Percentiles rank a stretch among this genome's conserved stretches.
These are phyloP conservation scores for Fusarium coicis DNA, from an alignment of 2,329 filamentous ascomycete genomes.

Conservation along the genomic window DNA sequence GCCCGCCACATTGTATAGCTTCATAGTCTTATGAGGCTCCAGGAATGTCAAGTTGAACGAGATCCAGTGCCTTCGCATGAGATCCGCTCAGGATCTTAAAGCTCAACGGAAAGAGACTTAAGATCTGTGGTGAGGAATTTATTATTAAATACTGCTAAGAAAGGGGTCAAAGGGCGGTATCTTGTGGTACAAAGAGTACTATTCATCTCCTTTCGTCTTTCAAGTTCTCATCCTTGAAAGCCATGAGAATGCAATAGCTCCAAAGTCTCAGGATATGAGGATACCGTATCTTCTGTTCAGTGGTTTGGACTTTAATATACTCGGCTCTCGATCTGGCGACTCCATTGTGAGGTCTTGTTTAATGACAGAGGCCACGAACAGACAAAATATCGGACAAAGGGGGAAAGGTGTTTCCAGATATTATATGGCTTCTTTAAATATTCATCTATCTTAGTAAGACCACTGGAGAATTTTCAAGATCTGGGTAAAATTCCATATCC, in stretches of 20 bases:
- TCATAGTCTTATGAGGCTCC: background rate
- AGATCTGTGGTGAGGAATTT: background rate
- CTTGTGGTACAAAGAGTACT: background rate
- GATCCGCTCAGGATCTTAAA: background rate
- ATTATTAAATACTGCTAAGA: no score
- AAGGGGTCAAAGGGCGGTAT: no score
- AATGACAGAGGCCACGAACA: no score
- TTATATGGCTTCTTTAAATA: accelerated
- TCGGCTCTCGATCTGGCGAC: background rate
- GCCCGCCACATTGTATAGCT: no score
- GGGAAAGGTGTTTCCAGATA: background rate
- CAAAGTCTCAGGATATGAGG: no score
- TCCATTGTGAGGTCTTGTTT: background rate
- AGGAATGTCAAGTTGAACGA: background rate
- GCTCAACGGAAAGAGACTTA: no score
- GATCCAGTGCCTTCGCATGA: background rate
- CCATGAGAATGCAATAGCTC: no score
- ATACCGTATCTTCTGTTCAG: no score
- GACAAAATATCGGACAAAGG: background rate
- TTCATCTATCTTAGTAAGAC: background rate
- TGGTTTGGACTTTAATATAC: no score
- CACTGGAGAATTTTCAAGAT: no score
- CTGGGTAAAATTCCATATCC: background rate
- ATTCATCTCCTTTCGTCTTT: background rate
- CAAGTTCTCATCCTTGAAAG: no score